Percentiles rank a stretch among this genome's conserved stretches.
Evolutionary conservation across 257 asterid genomes (phyloP).

Genomic region (Ilex aquifolium): DNA sequence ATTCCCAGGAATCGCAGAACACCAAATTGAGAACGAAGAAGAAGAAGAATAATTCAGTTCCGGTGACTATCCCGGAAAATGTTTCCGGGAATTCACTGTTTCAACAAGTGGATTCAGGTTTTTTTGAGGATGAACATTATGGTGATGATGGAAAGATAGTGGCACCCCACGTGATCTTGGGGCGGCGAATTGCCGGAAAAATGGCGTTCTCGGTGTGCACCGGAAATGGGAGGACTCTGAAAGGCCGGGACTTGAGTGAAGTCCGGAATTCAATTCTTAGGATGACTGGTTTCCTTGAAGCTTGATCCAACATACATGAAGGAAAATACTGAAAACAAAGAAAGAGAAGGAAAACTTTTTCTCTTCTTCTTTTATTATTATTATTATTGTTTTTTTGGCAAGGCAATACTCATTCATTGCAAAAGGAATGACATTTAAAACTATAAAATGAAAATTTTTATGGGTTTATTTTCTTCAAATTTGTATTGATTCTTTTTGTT

Average conservation of each 20-base stretch:
- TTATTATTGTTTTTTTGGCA: too few species aligned
- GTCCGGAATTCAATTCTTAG: slow-evolving; percentile 4
- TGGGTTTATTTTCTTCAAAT: too few species aligned
- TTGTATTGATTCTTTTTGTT: too few species aligned
- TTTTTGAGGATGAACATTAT: slow-evolving; percentile 1
- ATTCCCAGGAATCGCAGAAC: slow-evolving; percentile 12
- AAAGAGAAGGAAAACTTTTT: background rate
- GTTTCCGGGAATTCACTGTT: slow-evolving; percentile 25
- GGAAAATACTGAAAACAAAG: background rate
- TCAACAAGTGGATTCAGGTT: slow-evolving; percentile 21
- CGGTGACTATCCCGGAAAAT: slow-evolving; percentile 56
- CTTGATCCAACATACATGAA: background rate
- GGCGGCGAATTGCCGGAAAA: background rate
- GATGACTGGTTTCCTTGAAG: slow-evolving; percentile 1
- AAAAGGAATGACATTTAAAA: background rate
- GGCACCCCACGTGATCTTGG: slow-evolving; percentile 4
- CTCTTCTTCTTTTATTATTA: background rate
- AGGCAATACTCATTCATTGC: background rate
- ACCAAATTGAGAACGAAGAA: slow-evolving; percentile 14
- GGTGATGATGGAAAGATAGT: background rate
- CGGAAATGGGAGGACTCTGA: slow-evolving; percentile 2
- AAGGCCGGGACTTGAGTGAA: slow-evolving; percentile 1
- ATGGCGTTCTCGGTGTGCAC: slow-evolving; percentile 1
- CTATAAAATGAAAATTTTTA: background rate
- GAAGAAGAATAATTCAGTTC: slow-evolving; percentile 27